Percentiles rank a stretch among this genome's conserved stretches.
Evolutionary conservation across 2,329 filamentous ascomycete species (phyloP).

Genomic region (Thielaviopsis musarum): DNA sequence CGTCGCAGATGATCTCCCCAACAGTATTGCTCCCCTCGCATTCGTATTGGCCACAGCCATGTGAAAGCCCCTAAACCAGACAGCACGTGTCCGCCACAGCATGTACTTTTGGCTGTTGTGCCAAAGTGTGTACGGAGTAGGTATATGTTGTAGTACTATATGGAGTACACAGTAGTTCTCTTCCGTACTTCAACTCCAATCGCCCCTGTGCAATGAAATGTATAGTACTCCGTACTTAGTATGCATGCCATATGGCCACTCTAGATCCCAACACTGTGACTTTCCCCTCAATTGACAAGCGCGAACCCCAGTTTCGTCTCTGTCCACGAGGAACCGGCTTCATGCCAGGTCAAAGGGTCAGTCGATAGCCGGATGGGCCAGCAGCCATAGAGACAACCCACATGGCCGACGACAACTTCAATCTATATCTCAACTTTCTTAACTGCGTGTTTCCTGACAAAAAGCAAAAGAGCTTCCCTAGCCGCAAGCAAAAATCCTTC

Average conservation of each 20-base stretch:
- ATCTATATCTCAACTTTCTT: not conserved
- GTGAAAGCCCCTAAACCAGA: not conserved
- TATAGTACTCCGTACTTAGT: too few relatives aligned
- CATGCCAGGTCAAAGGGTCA: not conserved
- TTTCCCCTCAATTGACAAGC: not conserved
- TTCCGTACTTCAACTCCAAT: too few relatives aligned
- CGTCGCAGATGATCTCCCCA: not conserved
- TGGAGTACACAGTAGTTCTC: too few relatives aligned
- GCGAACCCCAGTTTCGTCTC: not conserved
- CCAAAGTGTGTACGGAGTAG: not conserved
- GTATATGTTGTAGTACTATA: too few relatives aligned
- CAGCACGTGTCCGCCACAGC: not conserved
- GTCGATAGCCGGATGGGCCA: not conserved
- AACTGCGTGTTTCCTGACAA: not conserved
- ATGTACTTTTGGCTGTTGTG: not conserved
- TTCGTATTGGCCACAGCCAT: not conserved
- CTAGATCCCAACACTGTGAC: not conserved
- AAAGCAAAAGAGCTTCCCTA: not conserved
- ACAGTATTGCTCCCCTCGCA: not conserved
- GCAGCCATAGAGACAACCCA: not conserved
- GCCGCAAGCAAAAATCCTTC: not conserved
- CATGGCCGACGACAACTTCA: not conserved
- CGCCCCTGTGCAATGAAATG: too few relatives aligned
- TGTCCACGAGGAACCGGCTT: not conserved
- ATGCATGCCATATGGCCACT: too few relatives aligned